Conservation (phyloP, 1,139 yeast species). For the Taphrina deformans region DNA sequence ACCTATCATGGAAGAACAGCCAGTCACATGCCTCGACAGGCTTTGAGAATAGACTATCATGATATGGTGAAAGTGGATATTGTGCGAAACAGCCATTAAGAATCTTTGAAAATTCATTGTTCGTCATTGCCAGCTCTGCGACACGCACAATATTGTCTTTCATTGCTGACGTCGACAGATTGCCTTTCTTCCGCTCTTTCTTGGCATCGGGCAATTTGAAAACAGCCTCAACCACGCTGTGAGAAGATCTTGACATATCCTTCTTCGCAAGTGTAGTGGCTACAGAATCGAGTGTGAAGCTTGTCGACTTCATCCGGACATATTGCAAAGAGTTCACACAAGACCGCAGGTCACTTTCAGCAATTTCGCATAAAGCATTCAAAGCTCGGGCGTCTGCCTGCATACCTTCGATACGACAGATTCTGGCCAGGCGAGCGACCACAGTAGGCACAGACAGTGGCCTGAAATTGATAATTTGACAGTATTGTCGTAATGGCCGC, state of each 20-base stretch:
- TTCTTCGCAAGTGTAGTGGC: slow-evolving; percentile 34
- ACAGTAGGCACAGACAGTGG: slow-evolving; percentile 58
- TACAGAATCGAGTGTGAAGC: slow-evolving; percentile 22
- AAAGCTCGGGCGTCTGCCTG: slow-evolving; percentile 48
- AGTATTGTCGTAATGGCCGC: slow-evolving; percentile 68
- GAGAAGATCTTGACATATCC: slow-evolving; percentile 32
- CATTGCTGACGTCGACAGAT: neutral
- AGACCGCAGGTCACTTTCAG: slow-evolving; percentile 84
- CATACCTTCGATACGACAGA: slow-evolving; percentile 55
- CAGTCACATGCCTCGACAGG: slow-evolving; percentile 73
- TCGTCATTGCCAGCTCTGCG: slow-evolving; percentile 52
- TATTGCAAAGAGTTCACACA: slow-evolving; percentile 76
- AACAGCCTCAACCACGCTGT: slow-evolving; percentile 30
- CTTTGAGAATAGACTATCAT: slow-evolving; percentile 65
- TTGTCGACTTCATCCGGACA: slow-evolving; percentile 15
- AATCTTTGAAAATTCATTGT: slow-evolving; percentile 56
- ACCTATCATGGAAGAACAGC: slow-evolving; percentile 66
- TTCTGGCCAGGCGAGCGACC: slow-evolving; percentile 52
- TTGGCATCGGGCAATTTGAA: slow-evolving; percentile 24
- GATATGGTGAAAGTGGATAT: slow-evolving; percentile 57
- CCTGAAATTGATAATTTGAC: slow-evolving; percentile 69
- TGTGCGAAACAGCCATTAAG: slow-evolving; percentile 58
- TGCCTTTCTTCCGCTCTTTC: slow-evolving; percentile 26
- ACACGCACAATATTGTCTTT: slow-evolving; percentile 50
- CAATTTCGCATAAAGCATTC: slow-evolving; percentile 62